phyloP scores from a whole-genome alignment of 192 early-diverging fungal genomes.

The Phlyctochytrium arcticum region DNA sequence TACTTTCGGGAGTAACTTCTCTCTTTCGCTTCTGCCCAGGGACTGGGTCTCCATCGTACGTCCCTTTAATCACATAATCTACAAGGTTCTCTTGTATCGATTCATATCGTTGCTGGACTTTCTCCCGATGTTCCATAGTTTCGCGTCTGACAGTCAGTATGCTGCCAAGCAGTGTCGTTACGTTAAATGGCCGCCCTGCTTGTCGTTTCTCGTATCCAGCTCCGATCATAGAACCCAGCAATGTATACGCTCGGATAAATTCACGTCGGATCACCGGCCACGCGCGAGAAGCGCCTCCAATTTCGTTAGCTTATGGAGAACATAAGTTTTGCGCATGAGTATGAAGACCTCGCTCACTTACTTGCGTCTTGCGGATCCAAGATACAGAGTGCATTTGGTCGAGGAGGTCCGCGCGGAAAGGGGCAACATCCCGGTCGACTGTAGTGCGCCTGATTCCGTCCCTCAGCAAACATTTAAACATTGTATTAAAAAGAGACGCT shows the following conservation, averaged over 20 bases:
- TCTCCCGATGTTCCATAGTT: constrained; percentile 28
- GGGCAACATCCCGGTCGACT: not conserved
- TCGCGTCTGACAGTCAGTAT: constrained; percentile 32
- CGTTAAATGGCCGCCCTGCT: not conserved
- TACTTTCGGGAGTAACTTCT: not conserved
- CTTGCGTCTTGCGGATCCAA: constrained; percentile 42
- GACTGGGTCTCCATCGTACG: not conserved
- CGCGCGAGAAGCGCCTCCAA: constrained; percentile 32
- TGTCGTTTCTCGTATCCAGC: constrained; percentile 22
- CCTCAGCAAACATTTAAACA: not conserved
- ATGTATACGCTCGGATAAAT: constrained; percentile 28
- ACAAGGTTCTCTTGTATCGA: not conserved
- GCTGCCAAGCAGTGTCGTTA: constrained; percentile 36
- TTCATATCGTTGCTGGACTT: constrained; percentile 26
- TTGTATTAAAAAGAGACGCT: too few species aligned
- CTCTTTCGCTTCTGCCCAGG: constrained; percentile 4
- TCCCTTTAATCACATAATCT: not conserved
- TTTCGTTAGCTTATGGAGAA: constrained; percentile 36
- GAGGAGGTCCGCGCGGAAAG: not conserved
- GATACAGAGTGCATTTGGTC: constrained; percentile 9
- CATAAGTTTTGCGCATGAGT: not conserved
- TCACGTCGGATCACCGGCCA: constrained; percentile 22
- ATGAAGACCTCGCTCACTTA: constrained; percentile 4
- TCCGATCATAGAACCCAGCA: constrained; percentile 35
- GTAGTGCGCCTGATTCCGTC: not conserved